Percentiles rank a stretch among this genome's conserved stretches.
Conservation (phyloP, 1,139 yeast genomes). For the Kodamaea derodonti region DNA sequence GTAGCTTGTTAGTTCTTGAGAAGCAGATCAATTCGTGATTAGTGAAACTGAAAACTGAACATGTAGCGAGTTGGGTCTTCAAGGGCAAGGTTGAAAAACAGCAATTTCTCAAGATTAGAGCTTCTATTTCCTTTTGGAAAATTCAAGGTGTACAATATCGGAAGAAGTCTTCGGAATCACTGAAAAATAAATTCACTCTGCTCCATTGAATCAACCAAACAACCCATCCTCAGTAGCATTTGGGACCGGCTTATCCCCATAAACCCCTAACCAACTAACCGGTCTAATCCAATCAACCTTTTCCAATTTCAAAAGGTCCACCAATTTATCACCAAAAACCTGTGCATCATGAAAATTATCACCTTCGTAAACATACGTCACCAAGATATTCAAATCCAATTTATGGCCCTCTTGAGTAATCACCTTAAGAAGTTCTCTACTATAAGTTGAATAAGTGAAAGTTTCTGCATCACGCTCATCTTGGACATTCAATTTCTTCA, state of each 20-base stretch:
- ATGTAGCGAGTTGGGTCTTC: too few species aligned
- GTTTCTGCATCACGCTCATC: not conserved
- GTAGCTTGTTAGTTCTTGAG: too few species aligned
- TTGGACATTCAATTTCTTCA: constrained; percentile 26
- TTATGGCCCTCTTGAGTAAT: constrained; percentile 5
- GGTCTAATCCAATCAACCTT: constrained; percentile 47
- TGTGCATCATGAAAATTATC: constrained; percentile 79
- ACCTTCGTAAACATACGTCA: constrained; percentile 77
- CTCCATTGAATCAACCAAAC: too few species aligned
- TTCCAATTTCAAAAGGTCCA: constrained; percentile 24
- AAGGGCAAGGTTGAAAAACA: too few species aligned
- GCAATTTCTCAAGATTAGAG: too few species aligned
- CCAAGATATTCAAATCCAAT: constrained; percentile 23
- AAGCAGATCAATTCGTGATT: too few species aligned
- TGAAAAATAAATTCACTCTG: too few species aligned
- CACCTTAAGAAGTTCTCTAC: constrained; percentile 6
- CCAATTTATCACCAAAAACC: constrained; percentile 42
- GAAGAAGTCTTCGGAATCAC: too few species aligned
- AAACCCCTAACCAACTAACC: constrained; percentile 78
- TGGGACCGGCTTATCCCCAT: constrained; percentile 70
- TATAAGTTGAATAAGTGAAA: constrained; percentile 11
- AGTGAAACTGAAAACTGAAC: too few species aligned
- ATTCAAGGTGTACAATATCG: too few species aligned
- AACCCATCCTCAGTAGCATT: constrained; percentile 73
- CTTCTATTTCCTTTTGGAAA: too few species aligned